Base-by-base conservation (phyloP, 2,329 filamentous ascomycete species). In the Massarina eburnea region DNA sequence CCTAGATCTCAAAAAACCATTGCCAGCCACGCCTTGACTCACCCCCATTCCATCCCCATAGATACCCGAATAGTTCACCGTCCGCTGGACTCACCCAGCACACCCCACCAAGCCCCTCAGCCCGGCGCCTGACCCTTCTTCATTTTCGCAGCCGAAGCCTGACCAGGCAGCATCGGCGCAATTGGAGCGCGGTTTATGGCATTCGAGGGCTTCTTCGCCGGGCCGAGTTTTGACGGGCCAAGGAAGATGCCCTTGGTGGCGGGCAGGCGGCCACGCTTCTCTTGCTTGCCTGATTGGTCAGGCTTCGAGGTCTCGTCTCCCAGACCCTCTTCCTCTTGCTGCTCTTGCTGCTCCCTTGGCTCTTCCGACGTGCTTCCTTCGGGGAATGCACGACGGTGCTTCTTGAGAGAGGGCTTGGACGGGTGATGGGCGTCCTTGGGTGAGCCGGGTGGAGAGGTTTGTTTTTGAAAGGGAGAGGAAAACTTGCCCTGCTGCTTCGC, bases 81-180 rank as follows among this genome's bases (percentile, higher is more conserved):
- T n/a, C n/a, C n/a, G n/a, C n/a, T n/a, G n/a, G n/a, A n/a, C n/a
- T n/a, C n/a, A n/a, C n/a, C n/a, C n/a, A n/a, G n/a, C n/a, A n/a
- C n/a, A n/a, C n/a, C n/a, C n/a, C 7, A 30, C 6, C 27, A 30
- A 14, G 27, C 12, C n/a, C n/a, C n/a, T 14, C 12, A 30, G n/a
- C 27, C 9, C 5, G 27, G 27, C 24, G 27, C n/a, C 27, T 30
- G 27, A 6, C 5, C 12, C 27, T 33, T 35, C 41, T 8, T 15
- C 9, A 15, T 38, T 43, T n/a, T 46, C 12, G 27, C 27, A 30
- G 27, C n/a, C 12, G 27, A 14, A 30, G 12, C 41, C 45, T 45
- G 39, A 2, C 33, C 45, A 36, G 49, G 54, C 48, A 52, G 14
- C 61, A 64, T 64, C 2, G 48, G 45, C 21, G 61, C 59, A 22